Conservation (phyloP, 1,284 basidiomycete genomes). For the Mycena sp. region DNA sequence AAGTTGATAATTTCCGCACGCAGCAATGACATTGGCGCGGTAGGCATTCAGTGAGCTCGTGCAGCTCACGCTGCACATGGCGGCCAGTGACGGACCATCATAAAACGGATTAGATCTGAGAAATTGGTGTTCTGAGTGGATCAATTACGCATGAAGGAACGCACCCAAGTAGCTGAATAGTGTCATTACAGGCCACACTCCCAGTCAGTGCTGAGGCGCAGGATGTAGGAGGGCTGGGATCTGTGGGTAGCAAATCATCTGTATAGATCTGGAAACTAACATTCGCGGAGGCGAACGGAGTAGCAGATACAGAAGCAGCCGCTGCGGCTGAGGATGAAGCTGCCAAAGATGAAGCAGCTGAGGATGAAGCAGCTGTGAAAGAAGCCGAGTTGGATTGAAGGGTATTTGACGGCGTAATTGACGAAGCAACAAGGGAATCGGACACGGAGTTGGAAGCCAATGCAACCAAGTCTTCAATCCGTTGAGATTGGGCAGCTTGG, state of each 20-base stretch:
- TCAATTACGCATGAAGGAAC: no score
- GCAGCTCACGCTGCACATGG: constrained; percentile 13
- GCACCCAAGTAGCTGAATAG: constrained; percentile 3
- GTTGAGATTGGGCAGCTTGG: constrained; percentile 5
- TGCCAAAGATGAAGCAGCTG: neutral
- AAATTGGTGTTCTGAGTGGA: neutral
- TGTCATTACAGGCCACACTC: constrained; percentile 7
- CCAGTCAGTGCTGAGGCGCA: constrained; percentile 17
- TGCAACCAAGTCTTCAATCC: neutral
- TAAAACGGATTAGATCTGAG: constrained; percentile 3
- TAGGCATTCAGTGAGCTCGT: constrained; percentile 3
- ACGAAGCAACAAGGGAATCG: neutral
- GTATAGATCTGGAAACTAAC: constrained; percentile 15
- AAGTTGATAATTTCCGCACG: constrained; percentile 1
- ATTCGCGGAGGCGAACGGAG: neutral
- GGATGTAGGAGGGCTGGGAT: constrained; percentile 1
- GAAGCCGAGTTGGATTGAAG: neutral
- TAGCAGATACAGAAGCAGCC: neutral
- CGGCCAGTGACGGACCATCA: neutral
- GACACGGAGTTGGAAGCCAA: neutral
- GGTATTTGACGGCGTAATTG: neutral
- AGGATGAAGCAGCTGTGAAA: neutral
- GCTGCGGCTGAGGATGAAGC: neutral
- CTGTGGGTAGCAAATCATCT: neutral
- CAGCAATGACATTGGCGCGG: constrained; percentile 1